Base-by-base conservation (phyloP, 1,139 yeast genomes). In the Candida sp. region DNA sequence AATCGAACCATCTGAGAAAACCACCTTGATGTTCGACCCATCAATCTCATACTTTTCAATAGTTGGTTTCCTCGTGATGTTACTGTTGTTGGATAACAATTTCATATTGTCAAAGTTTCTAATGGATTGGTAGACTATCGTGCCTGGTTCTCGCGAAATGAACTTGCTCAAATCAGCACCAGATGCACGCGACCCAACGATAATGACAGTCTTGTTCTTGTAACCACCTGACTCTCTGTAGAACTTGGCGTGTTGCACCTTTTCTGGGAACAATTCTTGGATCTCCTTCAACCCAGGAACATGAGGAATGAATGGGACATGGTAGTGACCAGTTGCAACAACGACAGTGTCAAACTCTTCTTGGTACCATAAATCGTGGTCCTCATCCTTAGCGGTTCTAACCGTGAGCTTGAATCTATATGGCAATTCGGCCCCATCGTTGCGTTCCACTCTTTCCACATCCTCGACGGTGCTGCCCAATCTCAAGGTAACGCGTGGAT, bases 111-210 rank as follows among this genome's bases (percentile, higher is more conserved):
- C 54, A 5, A 48, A 42, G 32, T 60, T 61, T 34, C 75, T 59
- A 22, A 68, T 62, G 17, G 73, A 69, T 54, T 71, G 75, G 53
- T 63, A 63, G 3, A 71, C 73, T 1, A 40, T 48, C 2, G 58
- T 54, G 6, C 46, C 48, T 8, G 69, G 70, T 25, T 56, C 51
- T 17, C 60, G 59, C 3, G 70, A 63, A 3, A 71, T 54, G 27
- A 62, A 64, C 47, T 63, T 61, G 2, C 69, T 66, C 51, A 77
- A 65, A 56, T 78, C 83, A 5, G 73, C 70, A 2, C 81, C 81
- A 3, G 78, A 74, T 1, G 81, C 75, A 43, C 80, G 62, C 1
- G 80, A 73, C 0, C 83, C 83, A 40, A 78, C 66, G 9, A 77
- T 72, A 1, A 78, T 50, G 7, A 75, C 70, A 0, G 59, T 65